A percentile compares a stretch with the other conserved stretches of the same genome.
Evolutionary conservation across 2,329 filamentous ascomycete species (phyloP).

Genomic region (Monosporascus ibericus): DNA sequence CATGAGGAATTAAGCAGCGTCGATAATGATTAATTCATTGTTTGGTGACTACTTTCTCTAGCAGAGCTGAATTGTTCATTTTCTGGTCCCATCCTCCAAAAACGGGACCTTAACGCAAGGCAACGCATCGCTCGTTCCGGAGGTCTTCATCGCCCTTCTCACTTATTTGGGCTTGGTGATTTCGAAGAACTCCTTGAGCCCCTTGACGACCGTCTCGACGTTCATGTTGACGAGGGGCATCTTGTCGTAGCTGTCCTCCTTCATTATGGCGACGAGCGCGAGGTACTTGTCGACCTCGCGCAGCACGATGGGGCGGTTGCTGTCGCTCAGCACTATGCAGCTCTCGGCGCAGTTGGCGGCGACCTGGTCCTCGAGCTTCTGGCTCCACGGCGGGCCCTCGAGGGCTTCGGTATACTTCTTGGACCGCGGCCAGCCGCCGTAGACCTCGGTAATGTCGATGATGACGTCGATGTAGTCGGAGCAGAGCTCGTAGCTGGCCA

Average conservation of each 20-base stretch:
- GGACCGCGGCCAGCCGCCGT: conserved; percentile 65
- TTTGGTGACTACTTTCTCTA: too few species aligned
- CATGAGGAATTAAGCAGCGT: too few species aligned
- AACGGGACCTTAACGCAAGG: too few species aligned
- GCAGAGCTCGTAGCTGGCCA: conserved; percentile 96
- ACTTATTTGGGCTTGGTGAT: conserved; percentile 52
- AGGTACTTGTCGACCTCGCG: conserved; percentile 69
- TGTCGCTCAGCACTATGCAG: conserved; percentile 60
- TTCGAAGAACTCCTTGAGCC: conserved; percentile 72
- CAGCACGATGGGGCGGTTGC: conserved; percentile 58
- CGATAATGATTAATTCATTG: too few species aligned
- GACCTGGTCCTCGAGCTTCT: conserved; percentile 59
- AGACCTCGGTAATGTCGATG: conserved; percentile 93
- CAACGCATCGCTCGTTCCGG: too few species aligned
- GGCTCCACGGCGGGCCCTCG: conserved; percentile 55
- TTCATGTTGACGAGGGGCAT: conserved; percentile 85
- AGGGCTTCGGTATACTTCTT: conserved; percentile 48
- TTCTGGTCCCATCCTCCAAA: too few species aligned
- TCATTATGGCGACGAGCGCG: conserved; percentile 80
- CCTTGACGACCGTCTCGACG: conserved; percentile 73
- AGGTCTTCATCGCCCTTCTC: neutral
- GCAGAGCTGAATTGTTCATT: too few species aligned
- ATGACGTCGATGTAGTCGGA: conserved; percentile 98
- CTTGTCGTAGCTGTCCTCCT: conserved; percentile 76
- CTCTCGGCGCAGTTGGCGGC: conserved; percentile 62